phyloP scores from a whole-genome alignment of 2,329 filamentous ascomycete genomes.

The Monilinia polystroma region DNA sequence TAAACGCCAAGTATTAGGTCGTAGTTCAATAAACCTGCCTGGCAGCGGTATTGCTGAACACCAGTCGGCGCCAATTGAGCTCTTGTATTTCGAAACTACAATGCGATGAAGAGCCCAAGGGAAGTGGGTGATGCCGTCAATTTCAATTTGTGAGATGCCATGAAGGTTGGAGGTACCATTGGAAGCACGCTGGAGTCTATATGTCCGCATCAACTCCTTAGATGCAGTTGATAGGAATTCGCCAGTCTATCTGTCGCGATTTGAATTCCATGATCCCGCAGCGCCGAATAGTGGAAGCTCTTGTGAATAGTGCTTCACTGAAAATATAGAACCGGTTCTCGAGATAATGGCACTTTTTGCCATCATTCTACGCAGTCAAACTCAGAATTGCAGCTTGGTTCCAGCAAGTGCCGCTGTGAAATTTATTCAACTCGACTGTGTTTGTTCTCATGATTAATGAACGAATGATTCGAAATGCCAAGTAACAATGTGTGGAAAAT shows the following conservation, averaged over 20 bases:
- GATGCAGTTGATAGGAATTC: neutral
- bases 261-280: neutral
- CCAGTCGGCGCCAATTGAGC: neutral
- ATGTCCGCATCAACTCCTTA: neutral
- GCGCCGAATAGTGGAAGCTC: neutral
- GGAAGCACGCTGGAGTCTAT: neutral
- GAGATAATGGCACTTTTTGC: neutral
- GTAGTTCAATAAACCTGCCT: neutral
- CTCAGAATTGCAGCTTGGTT: neutral
- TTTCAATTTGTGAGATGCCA: neutral
- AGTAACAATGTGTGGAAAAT: neutral
- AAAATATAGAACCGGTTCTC: neutral
- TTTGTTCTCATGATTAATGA: neutral
- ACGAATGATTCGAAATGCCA: neutral
- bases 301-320: neutral
- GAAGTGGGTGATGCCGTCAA: neutral
- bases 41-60: neutral
- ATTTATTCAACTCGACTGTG: neutral
- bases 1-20: neutral
- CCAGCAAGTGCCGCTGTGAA: neutral
- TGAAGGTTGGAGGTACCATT: neutral
- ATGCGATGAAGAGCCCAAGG: neutral
- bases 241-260: neutral
- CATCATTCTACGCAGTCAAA: neutral
- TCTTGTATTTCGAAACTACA: fast-evolving